phyloP scores from a whole-genome alignment of 1,139 yeast genomes.

The Kurtzmaniella quercitrusa region DNA sequence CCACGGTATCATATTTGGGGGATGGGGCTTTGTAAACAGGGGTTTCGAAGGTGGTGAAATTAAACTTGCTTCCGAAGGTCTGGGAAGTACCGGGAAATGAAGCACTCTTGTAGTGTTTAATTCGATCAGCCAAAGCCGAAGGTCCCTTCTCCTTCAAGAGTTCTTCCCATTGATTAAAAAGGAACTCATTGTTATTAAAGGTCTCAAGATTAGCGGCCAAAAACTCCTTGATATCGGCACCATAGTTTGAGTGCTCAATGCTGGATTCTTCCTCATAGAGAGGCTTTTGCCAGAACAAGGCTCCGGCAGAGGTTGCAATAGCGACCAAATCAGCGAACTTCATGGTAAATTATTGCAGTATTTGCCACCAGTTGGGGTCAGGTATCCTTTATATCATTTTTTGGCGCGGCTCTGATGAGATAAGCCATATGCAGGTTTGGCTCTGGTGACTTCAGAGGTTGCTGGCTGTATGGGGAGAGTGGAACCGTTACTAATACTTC shows the following conservation, averaged over 20 bases:
- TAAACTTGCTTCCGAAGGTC: not conserved
- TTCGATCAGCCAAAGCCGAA: constrained; percentile 1
- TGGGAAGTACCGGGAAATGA: constrained; percentile 7
- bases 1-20: constrained; percentile 4
- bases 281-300: not conserved
- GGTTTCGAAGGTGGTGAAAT: not conserved
- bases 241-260: not conserved
- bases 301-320: not conserved
- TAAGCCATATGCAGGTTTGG: not conserved
- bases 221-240: not conserved
- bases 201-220: not conserved
- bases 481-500: too few relatives aligned
- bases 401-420: not conserved
- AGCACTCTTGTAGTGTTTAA: constrained; percentile 2
- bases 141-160: constrained; percentile 6
- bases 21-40: not conserved
- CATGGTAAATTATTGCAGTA: not conserved
- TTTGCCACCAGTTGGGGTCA: not conserved
- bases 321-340: not conserved
- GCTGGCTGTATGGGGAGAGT: not conserved
- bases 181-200: not conserved
- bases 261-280: not conserved
- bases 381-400: not conserved
- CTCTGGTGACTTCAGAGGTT: not conserved
- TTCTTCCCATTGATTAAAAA: constrained; percentile 3